A percentile compares a stretch with the other conserved stretches of the same genome.
phyloP scores from a whole-genome alignment of 306 rosid genomes.

The Corylus americana region DNA sequence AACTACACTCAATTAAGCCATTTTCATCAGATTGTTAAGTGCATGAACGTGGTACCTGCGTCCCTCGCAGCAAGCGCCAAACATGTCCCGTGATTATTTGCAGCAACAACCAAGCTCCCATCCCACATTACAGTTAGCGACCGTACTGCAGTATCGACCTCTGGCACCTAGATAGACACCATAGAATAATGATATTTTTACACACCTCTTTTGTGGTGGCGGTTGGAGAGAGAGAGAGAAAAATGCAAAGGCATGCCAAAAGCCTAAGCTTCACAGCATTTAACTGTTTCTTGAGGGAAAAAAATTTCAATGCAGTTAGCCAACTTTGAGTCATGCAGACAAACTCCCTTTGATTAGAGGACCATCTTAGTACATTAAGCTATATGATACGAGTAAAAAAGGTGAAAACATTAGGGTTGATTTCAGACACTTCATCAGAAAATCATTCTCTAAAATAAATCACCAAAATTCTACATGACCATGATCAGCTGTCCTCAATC shows the following conservation, averaged over 20 bases:
- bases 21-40: not conserved
- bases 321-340: not conserved
- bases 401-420: not conserved
- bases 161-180: conserved; percentile 77
- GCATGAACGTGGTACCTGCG: conserved; percentile 63
- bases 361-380: not conserved
- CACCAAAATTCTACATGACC: not conserved
- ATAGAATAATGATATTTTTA: conserved; percentile 29
- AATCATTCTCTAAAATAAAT: not conserved
- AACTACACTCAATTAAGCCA: not conserved
- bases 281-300: too few relatives aligned
- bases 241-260: too few relatives aligned
- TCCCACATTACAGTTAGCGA: conserved; percentile 99
- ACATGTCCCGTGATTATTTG: conserved; percentile 98
- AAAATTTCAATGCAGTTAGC: too few relatives aligned
- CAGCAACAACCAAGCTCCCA: conserved; percentile 98
- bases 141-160: conserved; percentile 98
- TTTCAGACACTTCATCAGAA: not conserved
- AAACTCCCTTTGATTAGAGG: not conserved
- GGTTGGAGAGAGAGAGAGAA: not conserved
- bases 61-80: conserved; percentile 94
- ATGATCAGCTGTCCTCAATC: not conserved
- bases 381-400: not conserved
- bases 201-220: not conserved
- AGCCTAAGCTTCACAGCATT: too few relatives aligned